Base-by-base conservation (phyloP, 2,329 filamentous ascomycete species). In the Arachnopeziza araneosa region DNA sequence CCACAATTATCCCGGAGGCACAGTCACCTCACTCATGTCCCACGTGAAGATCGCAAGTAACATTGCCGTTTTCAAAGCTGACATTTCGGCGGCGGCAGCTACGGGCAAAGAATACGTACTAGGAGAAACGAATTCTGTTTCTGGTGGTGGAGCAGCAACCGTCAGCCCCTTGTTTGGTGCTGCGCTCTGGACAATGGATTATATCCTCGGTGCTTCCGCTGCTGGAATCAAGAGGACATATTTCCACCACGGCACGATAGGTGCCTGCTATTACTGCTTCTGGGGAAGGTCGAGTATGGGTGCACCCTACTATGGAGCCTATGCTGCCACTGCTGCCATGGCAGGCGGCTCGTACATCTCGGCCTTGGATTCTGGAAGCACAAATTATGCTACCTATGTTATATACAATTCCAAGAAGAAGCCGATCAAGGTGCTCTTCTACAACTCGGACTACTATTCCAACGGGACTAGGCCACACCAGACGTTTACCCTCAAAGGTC, bases 1-100 rank as follows among this genome's bases (percentile, higher is more conserved):
- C 57, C 69, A 71, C 55, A 69, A 70, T 52, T 71, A 79, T 60
- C 75, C 73, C 0, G 80, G 80, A 0, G 63, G 82, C 50, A 66
- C 70, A 1, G 60, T 70, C 0, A 54, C 67, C 0, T 52, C 22
- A 5, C 54, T 71, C 48, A 71, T 71, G 69, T 67, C 62, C 26
- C 69, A 71, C 52, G 60, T 53, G 30, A 57, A 50, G 2, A 71
- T 70, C n/a, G 55, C 59, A 2, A 64, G 53, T n/a, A 67, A 70
- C 44, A 54, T 70, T 22, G 57, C 30, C 1, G 51, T 57, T 9
- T 68, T 69, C 54, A 61, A 58, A 9, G 60, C 60, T 0, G 69
- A 71, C 52, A 57, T 67, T 1, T 61, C 63, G n/a, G 67, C 69
- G 36, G 64, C 68, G 0, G 60, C 49, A 14, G 52, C 53, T 1